Conservation (phyloP, 371 early-diverging fungal species). For the Amoeboaphelidium protococcarum region DNA sequence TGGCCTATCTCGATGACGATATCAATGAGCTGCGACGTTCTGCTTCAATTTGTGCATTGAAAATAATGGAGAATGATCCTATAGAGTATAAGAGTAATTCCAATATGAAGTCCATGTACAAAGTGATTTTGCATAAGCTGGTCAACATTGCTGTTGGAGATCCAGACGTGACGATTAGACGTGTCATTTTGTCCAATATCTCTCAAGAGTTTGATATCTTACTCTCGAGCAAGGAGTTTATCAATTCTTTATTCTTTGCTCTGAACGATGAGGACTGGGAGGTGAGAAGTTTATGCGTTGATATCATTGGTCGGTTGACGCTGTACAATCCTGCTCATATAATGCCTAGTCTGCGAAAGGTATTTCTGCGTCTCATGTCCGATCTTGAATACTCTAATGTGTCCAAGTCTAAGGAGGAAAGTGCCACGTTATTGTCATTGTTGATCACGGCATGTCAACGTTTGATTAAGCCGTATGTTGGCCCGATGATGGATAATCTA, state of each 20-base stretch:
- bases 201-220: slow-evolving; percentile 65
- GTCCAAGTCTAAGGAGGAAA: slow-evolving; percentile 66
- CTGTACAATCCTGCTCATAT: slow-evolving; percentile 74
- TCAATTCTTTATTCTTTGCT: slow-evolving; percentile 61
- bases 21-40: slow-evolving; percentile 51
- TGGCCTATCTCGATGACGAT: slow-evolving; percentile 61
- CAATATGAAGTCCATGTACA: slow-evolving; percentile 58
- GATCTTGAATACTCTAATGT: slow-evolving; percentile 69
- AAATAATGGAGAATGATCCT: slow-evolving; percentile 36
- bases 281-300: slow-evolving; percentile 57
- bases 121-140: slow-evolving; percentile 61
- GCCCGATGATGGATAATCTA: slow-evolving; percentile 54
- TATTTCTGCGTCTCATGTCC: slow-evolving; percentile 60
- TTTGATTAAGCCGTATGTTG: slow-evolving; percentile 70
- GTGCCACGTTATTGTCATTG: slow-evolving; percentile 40
- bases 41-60: slow-evolving; percentile 66
- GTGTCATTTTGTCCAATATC: slow-evolving; percentile 45
- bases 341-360: slow-evolving; percentile 59
- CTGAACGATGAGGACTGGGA: slow-evolving; percentile 75
- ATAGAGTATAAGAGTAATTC: slow-evolving; percentile 49
- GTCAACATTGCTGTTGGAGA: slow-evolving; percentile 75
- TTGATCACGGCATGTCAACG: slow-evolving; percentile 46
- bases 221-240: slow-evolving; percentile 66
- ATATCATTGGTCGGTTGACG: slow-evolving; percentile 61
- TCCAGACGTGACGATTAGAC: slow-evolving; percentile 44